These are phyloP conservation scores for Nakataea oryzae DNA, from an alignment of 2,329 filamentous ascomycete genomes.

Conservation along the genomic window DNA sequence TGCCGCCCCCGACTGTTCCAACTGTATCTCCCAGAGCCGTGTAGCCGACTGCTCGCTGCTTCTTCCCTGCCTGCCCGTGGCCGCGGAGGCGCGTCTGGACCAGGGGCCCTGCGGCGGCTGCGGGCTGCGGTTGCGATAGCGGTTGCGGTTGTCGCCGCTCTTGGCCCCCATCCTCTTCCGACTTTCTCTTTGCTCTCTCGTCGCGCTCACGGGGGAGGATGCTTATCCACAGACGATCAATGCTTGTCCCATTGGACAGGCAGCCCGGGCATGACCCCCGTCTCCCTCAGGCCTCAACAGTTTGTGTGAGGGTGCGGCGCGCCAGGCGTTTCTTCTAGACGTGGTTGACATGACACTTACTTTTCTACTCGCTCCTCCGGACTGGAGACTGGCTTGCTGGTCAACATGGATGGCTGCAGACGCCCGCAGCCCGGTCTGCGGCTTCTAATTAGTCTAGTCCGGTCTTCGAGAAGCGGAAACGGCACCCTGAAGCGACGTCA, in stretches of 20 bases:
- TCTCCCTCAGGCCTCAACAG: not conserved
- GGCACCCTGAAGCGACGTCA: not conserved
- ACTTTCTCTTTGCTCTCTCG: not conserved
- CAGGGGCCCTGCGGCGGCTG: not conserved
- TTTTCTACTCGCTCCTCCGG: not conserved
- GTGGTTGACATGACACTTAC: not conserved
- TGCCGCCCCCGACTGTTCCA: no score
- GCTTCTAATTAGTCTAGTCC: not conserved
- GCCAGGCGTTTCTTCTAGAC: not conserved
- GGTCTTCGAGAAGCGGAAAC: not conserved
- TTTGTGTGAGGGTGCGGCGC: not conserved
- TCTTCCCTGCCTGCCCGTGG: not conserved
- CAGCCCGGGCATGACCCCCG: not conserved
- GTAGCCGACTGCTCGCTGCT: not conserved
- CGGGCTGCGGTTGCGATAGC: not conserved
- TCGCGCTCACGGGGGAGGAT: not conserved
- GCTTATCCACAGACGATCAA: not conserved
- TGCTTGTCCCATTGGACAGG: not conserved
- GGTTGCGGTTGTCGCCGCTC: not conserved
- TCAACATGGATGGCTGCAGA: not conserved
- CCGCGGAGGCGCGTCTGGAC: not conserved
- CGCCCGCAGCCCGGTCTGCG: not conserved
- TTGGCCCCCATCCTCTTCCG: not conserved
- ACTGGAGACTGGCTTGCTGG: not conserved
- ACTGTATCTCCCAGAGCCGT: not conserved